Evolutionary conservation across 306 rosid genomes (phyloP).

Genomic region (Prunus dulcis): DNA sequence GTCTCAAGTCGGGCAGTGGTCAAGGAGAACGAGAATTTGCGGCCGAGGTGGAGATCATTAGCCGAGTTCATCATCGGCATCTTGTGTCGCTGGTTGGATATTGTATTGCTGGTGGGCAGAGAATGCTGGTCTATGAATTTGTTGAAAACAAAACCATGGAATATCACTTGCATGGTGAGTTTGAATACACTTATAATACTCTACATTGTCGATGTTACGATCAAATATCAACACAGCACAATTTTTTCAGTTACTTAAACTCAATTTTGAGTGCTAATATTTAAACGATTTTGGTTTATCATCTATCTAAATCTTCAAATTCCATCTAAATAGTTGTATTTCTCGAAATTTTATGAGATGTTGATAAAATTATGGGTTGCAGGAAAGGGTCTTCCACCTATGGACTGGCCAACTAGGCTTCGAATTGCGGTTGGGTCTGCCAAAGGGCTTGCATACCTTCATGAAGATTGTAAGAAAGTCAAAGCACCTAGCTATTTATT

Average conservation of each 20-base stretch:
- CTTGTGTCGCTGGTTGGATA: constrained; percentile 82
- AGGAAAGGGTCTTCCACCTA: constrained; percentile 57
- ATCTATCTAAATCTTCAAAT: background rate
- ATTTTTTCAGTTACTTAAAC: background rate
- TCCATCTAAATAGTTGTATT: background rate
- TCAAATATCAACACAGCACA: no score
- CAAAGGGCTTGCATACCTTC: constrained; percentile 90
- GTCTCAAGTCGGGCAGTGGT: constrained; percentile 64
- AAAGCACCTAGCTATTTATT: constrained; percentile 1
- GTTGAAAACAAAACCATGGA: constrained; percentile 59
- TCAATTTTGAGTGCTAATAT: background rate
- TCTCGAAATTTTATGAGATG: background rate
- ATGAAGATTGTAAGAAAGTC: constrained; percentile 74
- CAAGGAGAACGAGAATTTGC: constrained; percentile 83
- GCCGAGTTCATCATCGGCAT: constrained; percentile 85
- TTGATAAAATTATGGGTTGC: background rate
- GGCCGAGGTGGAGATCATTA: constrained; percentile 84
- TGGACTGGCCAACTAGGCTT: constrained; percentile 77
- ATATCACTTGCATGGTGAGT: constrained; percentile 61
- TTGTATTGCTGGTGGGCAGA: constrained; percentile 62
- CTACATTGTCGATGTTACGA: background rate
- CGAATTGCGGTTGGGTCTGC: constrained; percentile 75
- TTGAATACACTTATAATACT: background rate
- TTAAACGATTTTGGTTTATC: background rate
- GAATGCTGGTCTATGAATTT: constrained; percentile 83